Evolutionary conservation across 1,284 basidiomycete genomes (phyloP).

Genomic region (Heliocybe sulcata): DNA sequence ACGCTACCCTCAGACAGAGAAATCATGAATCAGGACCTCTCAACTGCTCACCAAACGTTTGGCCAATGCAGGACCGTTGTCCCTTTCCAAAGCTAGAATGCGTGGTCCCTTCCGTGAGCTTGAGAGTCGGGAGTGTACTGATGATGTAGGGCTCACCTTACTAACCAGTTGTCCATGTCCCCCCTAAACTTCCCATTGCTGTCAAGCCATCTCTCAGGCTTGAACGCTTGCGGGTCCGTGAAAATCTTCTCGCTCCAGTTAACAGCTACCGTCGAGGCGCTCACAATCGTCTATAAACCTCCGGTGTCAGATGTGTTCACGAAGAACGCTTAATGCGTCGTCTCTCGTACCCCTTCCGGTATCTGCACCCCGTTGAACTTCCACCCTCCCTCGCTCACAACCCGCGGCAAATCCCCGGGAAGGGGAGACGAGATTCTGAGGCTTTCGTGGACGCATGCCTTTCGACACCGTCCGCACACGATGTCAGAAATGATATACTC

Average conservation of each 20-base stretch:
- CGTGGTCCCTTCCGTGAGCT: too few species aligned
- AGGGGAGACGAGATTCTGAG: conserved; percentile 17
- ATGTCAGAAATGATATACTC: neutral
- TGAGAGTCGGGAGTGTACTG: too few species aligned
- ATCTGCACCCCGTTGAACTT: conserved; percentile 12
- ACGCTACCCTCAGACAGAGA: too few species aligned
- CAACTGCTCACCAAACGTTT: neutral
- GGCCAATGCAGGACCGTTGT: conserved; percentile 15
- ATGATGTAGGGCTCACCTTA: neutral
- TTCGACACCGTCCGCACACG: conserved; percentile 11
- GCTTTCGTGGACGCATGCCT: conserved; percentile 27
- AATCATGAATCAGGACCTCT: too few species aligned
- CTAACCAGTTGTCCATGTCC: conserved; percentile 11
- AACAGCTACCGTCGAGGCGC: conserved; percentile 15
- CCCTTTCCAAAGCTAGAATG: conserved; percentile 13
- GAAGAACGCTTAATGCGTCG: too few species aligned
- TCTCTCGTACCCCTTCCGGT: conserved; percentile 18
- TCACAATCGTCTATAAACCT: conserved; percentile 15
- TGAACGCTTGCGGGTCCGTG: conserved; percentile 26
- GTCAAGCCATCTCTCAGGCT: conserved; percentile 24
- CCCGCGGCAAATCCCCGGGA: conserved; percentile 13
- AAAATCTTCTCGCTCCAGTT: conserved; percentile 14
- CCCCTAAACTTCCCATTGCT: neutral
- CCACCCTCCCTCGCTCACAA: conserved; percentile 12
- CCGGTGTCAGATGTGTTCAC: neutral